A percentile compares a stretch with the other conserved stretches of the same genome.
phyloP scores from a whole-genome alignment of 257 asterid genomes.

The Fraxinus anomala region DNA sequence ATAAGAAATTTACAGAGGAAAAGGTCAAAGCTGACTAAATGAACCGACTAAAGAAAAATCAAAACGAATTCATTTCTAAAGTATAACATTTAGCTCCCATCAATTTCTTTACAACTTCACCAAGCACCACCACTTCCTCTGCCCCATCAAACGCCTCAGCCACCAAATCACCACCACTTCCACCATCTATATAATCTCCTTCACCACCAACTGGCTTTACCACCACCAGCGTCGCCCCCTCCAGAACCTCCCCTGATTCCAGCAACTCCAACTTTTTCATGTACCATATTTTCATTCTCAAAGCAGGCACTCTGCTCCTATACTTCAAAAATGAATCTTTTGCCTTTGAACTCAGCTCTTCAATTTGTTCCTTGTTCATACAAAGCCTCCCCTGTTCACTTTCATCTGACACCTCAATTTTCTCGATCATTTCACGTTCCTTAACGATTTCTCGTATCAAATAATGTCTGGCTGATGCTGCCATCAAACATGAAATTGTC shows the following conservation, averaged over 20 bases:
- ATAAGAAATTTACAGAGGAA: not conserved
- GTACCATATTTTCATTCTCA: constrained; percentile 81
- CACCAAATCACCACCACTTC: constrained; percentile 40
- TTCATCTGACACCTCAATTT: constrained; percentile 53
- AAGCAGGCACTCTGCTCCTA: constrained; percentile 57
- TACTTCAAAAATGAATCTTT: constrained; percentile 15
- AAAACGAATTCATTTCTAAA: constrained; percentile 76
- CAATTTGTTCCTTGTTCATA: constrained; percentile 52
- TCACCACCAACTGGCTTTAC: constrained; percentile 47
- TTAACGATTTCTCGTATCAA: constrained; percentile 45
- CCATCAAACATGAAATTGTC: constrained; percentile 68
- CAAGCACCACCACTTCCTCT: constrained; percentile 36
- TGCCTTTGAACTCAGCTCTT: constrained; percentile 37
- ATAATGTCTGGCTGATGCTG: constrained; percentile 69
- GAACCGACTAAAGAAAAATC: constrained; percentile 8
- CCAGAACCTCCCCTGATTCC: constrained; percentile 49
- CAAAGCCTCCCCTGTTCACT: constrained; percentile 55
- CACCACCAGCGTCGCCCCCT: constrained; percentile 73
- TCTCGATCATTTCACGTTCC: constrained; percentile 31
- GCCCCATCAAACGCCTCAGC: constrained; percentile 44
- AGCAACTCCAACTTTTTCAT: constrained; percentile 56
- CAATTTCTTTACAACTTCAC: constrained; percentile 53
- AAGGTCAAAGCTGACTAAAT: not conserved
- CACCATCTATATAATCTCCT: constrained; percentile 26
- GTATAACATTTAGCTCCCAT: constrained; percentile 57